Conservation (phyloP, 768 basidiomycete genomes). For the Boletus fagicola region DNA sequence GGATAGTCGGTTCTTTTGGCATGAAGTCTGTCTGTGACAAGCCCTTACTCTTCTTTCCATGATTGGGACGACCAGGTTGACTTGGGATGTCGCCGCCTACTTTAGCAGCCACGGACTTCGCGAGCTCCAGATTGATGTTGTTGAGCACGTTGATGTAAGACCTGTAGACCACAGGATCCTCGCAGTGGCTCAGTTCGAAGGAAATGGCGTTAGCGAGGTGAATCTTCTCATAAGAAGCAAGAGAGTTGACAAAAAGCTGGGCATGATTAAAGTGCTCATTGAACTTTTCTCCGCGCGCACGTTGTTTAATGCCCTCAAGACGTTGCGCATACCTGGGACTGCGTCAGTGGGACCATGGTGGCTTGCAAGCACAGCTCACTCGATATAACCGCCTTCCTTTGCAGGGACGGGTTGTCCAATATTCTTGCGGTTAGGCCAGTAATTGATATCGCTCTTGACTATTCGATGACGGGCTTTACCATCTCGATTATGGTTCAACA, state of each 20-base stretch:
- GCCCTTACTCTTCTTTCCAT: conserved; percentile 52
- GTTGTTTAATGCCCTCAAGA: conserved; percentile 53
- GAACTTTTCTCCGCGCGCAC: conserved; percentile 70
- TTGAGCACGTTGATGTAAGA: conserved; percentile 66
- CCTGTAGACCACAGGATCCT: conserved; percentile 69
- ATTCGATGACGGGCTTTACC: conserved; percentile 59
- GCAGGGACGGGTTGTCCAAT: conserved; percentile 47
- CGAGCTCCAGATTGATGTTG: conserved; percentile 72
- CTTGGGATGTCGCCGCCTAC: conserved; percentile 62
- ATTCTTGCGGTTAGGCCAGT: conserved; percentile 76
- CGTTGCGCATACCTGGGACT: conserved; percentile 45
- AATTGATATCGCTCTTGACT: conserved; percentile 60
- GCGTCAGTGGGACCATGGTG: conserved; percentile 10
- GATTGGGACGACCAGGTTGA: conserved; percentile 49
- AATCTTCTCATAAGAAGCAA: conserved; percentile 62
- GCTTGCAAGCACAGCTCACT: conserved; percentile 36
- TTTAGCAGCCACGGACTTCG: conserved; percentile 60
- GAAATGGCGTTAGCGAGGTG: conserved; percentile 69
- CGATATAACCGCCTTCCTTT: conserved; percentile 55
- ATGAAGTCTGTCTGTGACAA: conserved; percentile 60
- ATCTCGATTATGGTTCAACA: conserved; percentile 67
- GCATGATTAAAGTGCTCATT: conserved; percentile 74
- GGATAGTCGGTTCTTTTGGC: conserved; percentile 57
- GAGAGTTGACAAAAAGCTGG: conserved; percentile 82
- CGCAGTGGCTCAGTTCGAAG: conserved; percentile 84